Evolutionary conservation across 31 red algal species (phyloP).

Genomic region (Odonthalia washingtoniensis): DNA sequence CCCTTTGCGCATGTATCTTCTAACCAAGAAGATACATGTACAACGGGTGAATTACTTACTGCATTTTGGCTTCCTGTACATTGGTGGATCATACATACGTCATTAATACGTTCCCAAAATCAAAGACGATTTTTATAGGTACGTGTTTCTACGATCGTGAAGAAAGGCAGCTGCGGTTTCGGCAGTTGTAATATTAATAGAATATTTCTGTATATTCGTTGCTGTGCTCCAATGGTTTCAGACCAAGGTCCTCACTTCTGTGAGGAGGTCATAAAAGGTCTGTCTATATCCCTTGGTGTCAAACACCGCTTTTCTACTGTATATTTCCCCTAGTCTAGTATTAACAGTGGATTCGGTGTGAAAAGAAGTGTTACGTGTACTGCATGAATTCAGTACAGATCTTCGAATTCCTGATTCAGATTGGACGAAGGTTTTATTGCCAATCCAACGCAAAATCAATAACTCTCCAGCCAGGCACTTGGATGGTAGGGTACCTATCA

Average conservation of each 20-base stretch:
- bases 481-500: background rate
- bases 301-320: conserved; percentile 49
- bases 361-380: conserved; percentile 9
- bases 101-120: conserved; percentile 36
- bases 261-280: conserved; percentile 38
- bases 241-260: conserved; percentile 53
- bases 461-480: background rate
- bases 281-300: conserved; percentile 6
- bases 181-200: conserved; percentile 19
- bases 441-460: background rate
- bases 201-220: conserved; percentile 42
- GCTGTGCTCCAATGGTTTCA: conserved; percentile 41
- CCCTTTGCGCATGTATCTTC: no score
- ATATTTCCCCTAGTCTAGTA: conserved; percentile 46
- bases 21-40: conserved; percentile 36
- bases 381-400: background rate
- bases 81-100: conserved; percentile 1
- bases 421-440: background rate
- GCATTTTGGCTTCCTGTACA: conserved; percentile 53
- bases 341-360: conserved; percentile 48
- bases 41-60: background rate
- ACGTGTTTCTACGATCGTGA: conserved; percentile 5
- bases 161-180: conserved; percentile 21
- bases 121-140: conserved; percentile 58
- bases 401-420: background rate